Base-by-base conservation (phyloP, 164 flowering plant genomes). In the Malania oleifera region DNA sequence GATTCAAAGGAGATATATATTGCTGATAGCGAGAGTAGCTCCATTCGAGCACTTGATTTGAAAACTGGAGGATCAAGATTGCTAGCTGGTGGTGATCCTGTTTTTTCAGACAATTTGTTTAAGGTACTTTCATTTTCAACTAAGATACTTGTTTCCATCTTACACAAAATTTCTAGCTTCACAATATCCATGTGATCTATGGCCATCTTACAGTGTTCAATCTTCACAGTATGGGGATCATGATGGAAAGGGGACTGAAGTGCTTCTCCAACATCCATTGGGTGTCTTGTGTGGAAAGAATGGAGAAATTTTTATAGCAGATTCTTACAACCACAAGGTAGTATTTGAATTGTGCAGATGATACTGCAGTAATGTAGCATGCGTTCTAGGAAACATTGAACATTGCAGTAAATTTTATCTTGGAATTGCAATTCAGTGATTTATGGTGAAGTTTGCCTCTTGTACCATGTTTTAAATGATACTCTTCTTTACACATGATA, bases 21-120 rank as follows among this genome's bases (percentile, higher is more conserved):
- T 64, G 98, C 97, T 57, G 98, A 92, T 70, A 92, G 97, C 70
- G 98, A 92, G 73, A 92, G 98, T 79, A 92, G 98, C 78, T 92
- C 96, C 59, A 87, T 89, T 54, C 78, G 97, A 69, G 91, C 81
- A 45, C 68, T 92, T 56, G 77, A 87, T 72, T 78, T 92, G 57
- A 78, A 72, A 74, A 84, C 92, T 15, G 96, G 98, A 62, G 98
- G 95, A 45, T 80, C 98, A 20, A 82, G 82, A 73, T 75, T 83
- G 68, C 75, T 92, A 47, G 97, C 81, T 72, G 96, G 98, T 24
- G 97, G 98, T 51, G 98, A 92, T 74, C 85, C 95, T 39, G 49
- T 82, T 63, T 80, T 92, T 63, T 52, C 98, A 10, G 96, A 92
- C 28, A 92, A 92, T 67, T 72, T 92, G 67, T 92, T 92, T 67